Conservation (phyloP, 169 alveolate species). For the Plasmodium fragile region DNA sequence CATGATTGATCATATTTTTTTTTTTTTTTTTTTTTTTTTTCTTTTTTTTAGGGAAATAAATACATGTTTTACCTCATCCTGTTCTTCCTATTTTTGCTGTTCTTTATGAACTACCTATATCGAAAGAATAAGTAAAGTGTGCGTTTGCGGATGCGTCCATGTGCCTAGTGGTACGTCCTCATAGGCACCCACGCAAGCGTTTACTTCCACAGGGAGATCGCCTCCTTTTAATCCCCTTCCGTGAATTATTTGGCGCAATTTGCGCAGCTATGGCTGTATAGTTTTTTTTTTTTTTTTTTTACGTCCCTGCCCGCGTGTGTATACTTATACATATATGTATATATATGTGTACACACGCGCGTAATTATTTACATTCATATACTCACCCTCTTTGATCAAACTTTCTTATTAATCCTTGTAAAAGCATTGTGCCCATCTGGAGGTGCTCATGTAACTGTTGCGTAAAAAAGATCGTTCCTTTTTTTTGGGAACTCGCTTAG, state of each 20-base stretch:
- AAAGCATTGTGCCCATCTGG: not conserved
- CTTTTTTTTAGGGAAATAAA: conserved; percentile 69
- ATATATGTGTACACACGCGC: not conserved
- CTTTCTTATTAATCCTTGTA: not conserved
- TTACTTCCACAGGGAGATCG: not conserved
- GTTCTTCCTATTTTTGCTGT: conserved; percentile 55
- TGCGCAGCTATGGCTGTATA: conserved; percentile 9
- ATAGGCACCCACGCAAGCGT: not conserved
- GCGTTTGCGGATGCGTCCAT: not conserved
- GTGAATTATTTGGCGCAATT: not conserved
- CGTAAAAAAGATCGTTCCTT: not conserved
- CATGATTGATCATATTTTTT: not conserved
- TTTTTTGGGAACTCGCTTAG: not conserved
- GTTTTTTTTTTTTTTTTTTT: not conserved
- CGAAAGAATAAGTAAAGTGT: conserved; percentile 35
- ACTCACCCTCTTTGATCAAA: not conserved
- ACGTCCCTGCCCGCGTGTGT: not conserved
- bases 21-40: conserved; percentile 27
- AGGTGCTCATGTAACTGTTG: not conserved
- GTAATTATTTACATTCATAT: not conserved
- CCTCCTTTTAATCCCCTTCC: not conserved
- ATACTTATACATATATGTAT: not conserved
- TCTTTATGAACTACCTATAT: conserved; percentile 64
- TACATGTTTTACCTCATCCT: conserved; percentile 56
- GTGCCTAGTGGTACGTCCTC: not conserved